Percentiles rank a stretch among this genome's conserved stretches.
These are phyloP conservation scores for Ashbya aceris DNA, from an alignment of 1,139 yeast genomes.

Conservation along the genomic window DNA sequence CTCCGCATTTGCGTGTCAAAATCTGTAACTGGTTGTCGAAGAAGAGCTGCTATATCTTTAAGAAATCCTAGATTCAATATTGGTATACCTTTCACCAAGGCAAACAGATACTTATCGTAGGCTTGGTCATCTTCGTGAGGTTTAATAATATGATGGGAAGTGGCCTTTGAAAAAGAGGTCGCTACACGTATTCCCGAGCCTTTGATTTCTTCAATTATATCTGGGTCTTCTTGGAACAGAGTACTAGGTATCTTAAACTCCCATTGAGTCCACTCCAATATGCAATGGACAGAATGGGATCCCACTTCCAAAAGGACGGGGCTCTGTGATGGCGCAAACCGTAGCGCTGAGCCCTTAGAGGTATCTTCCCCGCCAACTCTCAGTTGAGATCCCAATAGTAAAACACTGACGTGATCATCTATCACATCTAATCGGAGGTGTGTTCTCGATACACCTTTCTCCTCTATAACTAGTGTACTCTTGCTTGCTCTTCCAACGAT, in stretches of 20 bases:
- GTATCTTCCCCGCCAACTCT: neutral
- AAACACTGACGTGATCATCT: neutral
- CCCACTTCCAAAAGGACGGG: constrained; percentile 1
- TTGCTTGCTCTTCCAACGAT: constrained; percentile 27
- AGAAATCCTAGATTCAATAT: constrained; percentile 10
- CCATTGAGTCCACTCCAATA: constrained; percentile 1
- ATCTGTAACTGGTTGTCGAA: constrained; percentile 5
- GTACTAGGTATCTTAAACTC: neutral
- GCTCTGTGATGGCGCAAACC: neutral
- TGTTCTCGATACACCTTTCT: constrained; percentile 28
- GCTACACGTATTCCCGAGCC: constrained; percentile 2
- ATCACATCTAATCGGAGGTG: constrained; percentile 20
- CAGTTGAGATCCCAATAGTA: constrained; percentile 1
- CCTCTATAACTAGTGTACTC: constrained; percentile 23
- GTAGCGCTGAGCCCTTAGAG: neutral
- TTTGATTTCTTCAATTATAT: neutral
- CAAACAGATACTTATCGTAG: constrained; percentile 11
- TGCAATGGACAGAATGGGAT: constrained; percentile 1
- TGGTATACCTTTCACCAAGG: constrained; percentile 11
- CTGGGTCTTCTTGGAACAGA: neutral
- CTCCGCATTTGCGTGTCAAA: constrained; percentile 11
- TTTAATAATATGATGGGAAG: constrained; percentile 10
- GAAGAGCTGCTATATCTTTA: constrained; percentile 2
- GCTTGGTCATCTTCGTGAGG: constrained; percentile 4
- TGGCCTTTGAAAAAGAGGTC: constrained; percentile 7